Evolutionary conservation across 139 green algal species (phyloP).

Genomic region (Auxenochlorella pyrenoidosa): DNA sequence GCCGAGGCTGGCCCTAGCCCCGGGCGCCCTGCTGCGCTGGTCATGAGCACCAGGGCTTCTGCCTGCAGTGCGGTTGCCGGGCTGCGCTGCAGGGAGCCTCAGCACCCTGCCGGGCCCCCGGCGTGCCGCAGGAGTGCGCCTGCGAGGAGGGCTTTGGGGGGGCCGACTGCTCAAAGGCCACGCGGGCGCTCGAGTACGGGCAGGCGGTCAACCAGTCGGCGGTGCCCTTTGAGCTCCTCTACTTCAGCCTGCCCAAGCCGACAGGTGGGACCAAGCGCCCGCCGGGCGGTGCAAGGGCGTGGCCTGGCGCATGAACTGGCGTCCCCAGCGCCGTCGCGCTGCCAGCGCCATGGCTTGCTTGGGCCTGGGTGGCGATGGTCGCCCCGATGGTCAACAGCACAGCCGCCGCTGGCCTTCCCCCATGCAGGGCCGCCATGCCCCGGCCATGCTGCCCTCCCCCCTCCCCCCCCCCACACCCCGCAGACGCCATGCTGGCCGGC

Average conservation of each 20-base stretch:
- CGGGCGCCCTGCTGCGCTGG: too few relatives aligned
- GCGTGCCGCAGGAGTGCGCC: not conserved
- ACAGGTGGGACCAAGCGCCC: not conserved
- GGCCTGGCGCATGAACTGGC: too few relatives aligned
- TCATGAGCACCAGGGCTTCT: too few relatives aligned
- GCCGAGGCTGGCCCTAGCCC: too few relatives aligned
- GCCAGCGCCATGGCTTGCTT: too few relatives aligned
- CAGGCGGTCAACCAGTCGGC: not conserved
- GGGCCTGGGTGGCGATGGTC: too few relatives aligned
- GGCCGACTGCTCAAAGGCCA: constrained; percentile 37
- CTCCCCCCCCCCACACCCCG: not conserved
- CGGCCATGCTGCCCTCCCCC: not conserved
- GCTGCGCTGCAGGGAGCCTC: too few relatives aligned
- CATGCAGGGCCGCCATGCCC: not conserved
- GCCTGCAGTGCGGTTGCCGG: too few relatives aligned
- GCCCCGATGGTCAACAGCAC: too few relatives aligned
- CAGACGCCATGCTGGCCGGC: constrained; percentile 38
- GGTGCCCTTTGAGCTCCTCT: constrained; percentile 51
- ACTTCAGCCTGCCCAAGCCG: constrained; percentile 45
- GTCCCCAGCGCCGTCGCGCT: too few relatives aligned
- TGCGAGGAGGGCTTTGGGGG: constrained; percentile 37
- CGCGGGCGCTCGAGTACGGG: constrained; percentile 27
- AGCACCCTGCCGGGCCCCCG: not conserved
- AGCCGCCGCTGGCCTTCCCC: too few relatives aligned
- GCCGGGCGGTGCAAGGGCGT: too few relatives aligned